Evolutionary conservation across 2,329 filamentous ascomycete genomes (phyloP).

Genomic region (Alternaria burnsii): DNA sequence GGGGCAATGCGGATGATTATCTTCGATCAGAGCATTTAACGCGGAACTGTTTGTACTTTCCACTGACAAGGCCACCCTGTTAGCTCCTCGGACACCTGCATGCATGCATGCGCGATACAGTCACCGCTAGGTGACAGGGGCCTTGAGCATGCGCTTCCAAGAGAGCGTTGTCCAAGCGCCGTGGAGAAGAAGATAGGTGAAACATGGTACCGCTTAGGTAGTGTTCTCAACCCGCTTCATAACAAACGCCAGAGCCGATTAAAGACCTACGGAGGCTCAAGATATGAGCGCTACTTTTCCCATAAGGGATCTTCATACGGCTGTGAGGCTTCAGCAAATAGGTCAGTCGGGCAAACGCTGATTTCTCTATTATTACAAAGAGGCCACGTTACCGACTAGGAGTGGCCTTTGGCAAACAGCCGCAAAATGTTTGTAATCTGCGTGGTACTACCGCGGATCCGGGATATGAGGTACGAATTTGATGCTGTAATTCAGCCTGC

Average conservation of each 20-base stretch:
- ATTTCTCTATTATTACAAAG: neutral
- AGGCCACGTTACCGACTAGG: neutral
- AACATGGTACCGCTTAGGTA: constrained; percentile 21
- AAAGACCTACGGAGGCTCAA: neutral
- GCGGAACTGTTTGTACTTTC: constrained; percentile 15
- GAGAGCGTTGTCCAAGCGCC: constrained; percentile 8
- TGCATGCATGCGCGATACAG: constrained; percentile 8
- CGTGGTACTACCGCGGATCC: constrained; percentile 28
- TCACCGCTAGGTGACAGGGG: constrained; percentile 13
- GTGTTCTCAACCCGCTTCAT: constrained; percentile 8
- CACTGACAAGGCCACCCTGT: neutral
- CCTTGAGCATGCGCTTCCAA: constrained; percentile 12
- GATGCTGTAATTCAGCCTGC: constrained; percentile 5
- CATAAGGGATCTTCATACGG: neutral
- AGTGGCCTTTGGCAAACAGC: neutral
- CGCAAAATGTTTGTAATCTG: constrained; percentile 21
- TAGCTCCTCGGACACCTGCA: constrained; percentile 15
- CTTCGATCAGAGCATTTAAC: neutral
- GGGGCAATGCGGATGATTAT: constrained; percentile 5
- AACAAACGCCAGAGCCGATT: constrained; percentile 14
- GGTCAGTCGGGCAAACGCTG: constrained; percentile 5
- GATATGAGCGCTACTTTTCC: neutral
- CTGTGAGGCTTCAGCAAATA: constrained; percentile 3
- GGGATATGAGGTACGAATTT: constrained; percentile 19
- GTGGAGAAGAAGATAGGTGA: constrained; percentile 16